Conservation (phyloP, 257 asterid species). For the Ophiorrhiza pumila region DNA sequence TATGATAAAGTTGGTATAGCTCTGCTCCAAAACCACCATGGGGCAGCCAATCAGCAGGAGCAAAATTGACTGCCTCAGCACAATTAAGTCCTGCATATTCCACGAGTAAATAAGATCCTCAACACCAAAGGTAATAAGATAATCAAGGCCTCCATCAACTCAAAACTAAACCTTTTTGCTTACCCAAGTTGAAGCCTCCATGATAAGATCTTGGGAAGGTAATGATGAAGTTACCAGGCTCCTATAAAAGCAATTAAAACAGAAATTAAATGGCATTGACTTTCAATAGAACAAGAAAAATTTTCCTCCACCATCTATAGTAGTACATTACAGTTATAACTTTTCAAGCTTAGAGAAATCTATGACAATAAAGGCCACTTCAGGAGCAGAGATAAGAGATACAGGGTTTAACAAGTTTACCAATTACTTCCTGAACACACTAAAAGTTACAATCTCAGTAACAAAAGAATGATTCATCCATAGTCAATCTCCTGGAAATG, state of each 20-base stretch:
- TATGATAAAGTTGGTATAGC: slow-evolving; percentile 76
- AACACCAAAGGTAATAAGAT: background rate
- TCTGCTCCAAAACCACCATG: slow-evolving; percentile 97
- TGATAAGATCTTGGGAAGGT: slow-evolving; percentile 97
- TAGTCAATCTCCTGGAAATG: background rate
- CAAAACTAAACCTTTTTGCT: slow-evolving; percentile 28
- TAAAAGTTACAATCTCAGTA: background rate
- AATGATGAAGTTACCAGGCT: slow-evolving; percentile 94
- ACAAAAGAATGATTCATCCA: background rate
- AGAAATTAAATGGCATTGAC: slow-evolving; percentile 3
- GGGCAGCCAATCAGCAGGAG: slow-evolving; percentile 99
- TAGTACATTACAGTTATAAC: background rate
- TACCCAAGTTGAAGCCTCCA: slow-evolving; percentile 97
- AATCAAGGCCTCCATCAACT: slow-evolving; percentile 6
- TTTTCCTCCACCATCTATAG: background rate
- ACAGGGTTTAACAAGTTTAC: background rate
- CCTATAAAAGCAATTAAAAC: slow-evolving; percentile 42
- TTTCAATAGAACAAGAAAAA: background rate
- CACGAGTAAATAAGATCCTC: slow-evolving; percentile 27
- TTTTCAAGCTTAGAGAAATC: background rate
- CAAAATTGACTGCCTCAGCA: slow-evolving; percentile 99
- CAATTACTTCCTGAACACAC: background rate
- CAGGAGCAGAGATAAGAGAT: background rate
- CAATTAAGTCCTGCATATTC: slow-evolving; percentile 75
- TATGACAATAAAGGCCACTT: background rate